A percentile compares a stretch with the other conserved stretches of the same genome.
phyloP scores from a whole-genome alignment of 306 rosid species.

The Glycyrrhiza uralensis region DNA sequence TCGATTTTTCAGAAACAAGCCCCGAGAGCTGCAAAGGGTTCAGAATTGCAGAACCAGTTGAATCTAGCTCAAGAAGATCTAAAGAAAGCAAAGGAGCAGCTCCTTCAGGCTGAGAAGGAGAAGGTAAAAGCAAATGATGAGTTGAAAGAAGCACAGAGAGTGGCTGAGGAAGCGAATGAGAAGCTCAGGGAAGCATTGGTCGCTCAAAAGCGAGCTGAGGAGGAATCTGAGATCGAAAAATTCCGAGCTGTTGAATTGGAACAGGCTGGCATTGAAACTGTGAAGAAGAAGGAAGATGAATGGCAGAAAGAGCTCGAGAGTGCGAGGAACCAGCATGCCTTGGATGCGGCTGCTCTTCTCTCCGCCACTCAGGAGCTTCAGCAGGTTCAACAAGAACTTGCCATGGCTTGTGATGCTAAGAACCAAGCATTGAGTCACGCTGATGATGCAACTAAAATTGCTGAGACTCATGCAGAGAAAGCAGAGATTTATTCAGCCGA shows the following conservation, averaged over 20 bases:
- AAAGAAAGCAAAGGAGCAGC: constrained; percentile 84
- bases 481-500: constrained; percentile 70
- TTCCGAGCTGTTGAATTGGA: constrained; percentile 93
- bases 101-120: constrained; percentile 64
- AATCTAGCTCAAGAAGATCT: constrained; percentile 72
- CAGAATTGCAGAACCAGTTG: constrained; percentile 68
- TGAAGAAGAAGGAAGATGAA: constrained; percentile 83
- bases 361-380: constrained; percentile 86
- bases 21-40: constrained; percentile 55
- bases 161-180: constrained; percentile 75
- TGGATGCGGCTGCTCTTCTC: constrained; percentile 73
- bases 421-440: constrained; percentile 83
- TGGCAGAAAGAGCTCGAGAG: constrained; percentile 75
- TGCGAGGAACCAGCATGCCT: constrained; percentile 74
- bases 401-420: constrained; percentile 79
- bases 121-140: constrained; percentile 66
- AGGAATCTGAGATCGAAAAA: constrained; percentile 83
- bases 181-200: constrained; percentile 81
- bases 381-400: constrained; percentile 70
- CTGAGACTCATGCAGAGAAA: constrained; percentile 83
- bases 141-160: constrained; percentile 71
- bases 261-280: constrained; percentile 80
- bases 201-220: constrained; percentile 81
- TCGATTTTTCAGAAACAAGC: constrained; percentile 56
- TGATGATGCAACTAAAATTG: constrained; percentile 82